These are phyloP conservation scores for Penicillium glabrum DNA, from an alignment of 2,329 filamentous ascomycete genomes.

Conservation along the genomic window DNA sequence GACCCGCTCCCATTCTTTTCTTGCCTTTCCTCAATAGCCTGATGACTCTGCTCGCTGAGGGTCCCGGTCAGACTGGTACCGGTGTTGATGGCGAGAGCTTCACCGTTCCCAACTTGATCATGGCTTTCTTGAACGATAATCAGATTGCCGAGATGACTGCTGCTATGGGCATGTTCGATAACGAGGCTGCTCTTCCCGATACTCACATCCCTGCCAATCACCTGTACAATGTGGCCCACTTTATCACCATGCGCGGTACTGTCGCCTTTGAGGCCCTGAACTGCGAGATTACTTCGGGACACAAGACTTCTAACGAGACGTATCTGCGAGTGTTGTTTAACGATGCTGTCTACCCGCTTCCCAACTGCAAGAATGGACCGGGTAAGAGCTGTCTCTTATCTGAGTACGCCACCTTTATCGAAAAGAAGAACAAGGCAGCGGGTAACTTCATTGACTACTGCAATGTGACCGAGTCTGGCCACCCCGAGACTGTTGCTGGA, in stretches of 20 bases:
- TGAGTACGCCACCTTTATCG: constrained; percentile 48
- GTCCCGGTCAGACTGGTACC: constrained; percentile 53
- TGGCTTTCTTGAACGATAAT: constrained; percentile 65
- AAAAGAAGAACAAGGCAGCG: constrained; percentile 47
- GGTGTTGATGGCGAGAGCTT: constrained; percentile 29
- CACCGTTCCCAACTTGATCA: constrained; percentile 57
- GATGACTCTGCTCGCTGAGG: constrained; percentile 53
- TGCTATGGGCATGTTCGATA: constrained; percentile 62
- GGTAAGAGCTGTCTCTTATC: constrained; percentile 54
- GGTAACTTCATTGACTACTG: constrained; percentile 48
- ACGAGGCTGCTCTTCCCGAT: constrained; percentile 51
- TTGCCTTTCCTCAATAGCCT: constrained; percentile 59
- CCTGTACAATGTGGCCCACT: constrained; percentile 57
- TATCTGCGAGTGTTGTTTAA: constrained; percentile 59
- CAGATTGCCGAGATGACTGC: constrained; percentile 64
- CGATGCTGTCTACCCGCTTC: constrained; percentile 62
- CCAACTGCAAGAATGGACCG: constrained; percentile 56
- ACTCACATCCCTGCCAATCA: constrained; percentile 49
- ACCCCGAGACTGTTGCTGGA: constrained; percentile 18
- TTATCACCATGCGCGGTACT: constrained; percentile 64
- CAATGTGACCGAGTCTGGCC: constrained; percentile 21
- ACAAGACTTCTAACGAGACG: constrained; percentile 36
- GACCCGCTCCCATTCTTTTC: constrained; percentile 58
- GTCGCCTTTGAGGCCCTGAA: constrained; percentile 64
- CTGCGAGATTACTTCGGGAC: constrained; percentile 38